Evolutionary conservation across 371 early-diverging fungal species (phyloP).

Genomic region (Mortierella sp.): DNA sequence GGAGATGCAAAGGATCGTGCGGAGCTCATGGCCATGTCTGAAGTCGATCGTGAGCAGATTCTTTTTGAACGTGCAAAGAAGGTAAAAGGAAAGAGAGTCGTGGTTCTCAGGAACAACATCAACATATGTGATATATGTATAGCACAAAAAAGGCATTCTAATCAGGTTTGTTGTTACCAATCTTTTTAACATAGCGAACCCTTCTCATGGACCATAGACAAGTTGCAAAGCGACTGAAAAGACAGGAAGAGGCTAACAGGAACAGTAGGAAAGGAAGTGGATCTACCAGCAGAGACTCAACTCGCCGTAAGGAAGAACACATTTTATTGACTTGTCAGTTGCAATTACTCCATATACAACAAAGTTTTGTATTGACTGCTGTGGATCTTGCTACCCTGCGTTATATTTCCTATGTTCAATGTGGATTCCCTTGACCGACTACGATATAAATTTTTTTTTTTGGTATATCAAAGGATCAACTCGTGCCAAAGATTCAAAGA

Average conservation of each 20-base stretch:
- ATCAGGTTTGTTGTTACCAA: not conserved
- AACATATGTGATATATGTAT: not conserved
- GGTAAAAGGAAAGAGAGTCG: no score
- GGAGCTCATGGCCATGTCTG: slow-evolving; percentile 73
- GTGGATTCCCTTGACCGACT: not conserved
- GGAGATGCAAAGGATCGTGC: slow-evolving; percentile 82
- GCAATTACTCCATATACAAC: slow-evolving; percentile 1
- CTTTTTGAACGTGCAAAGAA: slow-evolving; percentile 82
- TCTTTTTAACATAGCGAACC: slow-evolving; percentile 26
- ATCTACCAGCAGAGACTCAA: slow-evolving; percentile 58
- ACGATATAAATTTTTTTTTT: no score
- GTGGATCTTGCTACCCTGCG: not conserved
- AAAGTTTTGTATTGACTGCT: not conserved
- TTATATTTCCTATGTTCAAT: not conserved
- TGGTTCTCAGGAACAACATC: no score
- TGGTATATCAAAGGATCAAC: slow-evolving; percentile 30
- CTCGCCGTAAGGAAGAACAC: slow-evolving; percentile 63
- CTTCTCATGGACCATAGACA: slow-evolving; percentile 65
- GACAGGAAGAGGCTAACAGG: slow-evolving; percentile 64
- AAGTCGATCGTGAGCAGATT: slow-evolving; percentile 84
- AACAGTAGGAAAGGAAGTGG: slow-evolving; percentile 51
- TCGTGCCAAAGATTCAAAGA: slow-evolving; percentile 65
- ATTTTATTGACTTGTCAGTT: not conserved
- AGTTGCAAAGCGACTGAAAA: slow-evolving; percentile 68
- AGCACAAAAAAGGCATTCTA: not conserved